phyloP scores from a whole-genome alignment of 2,329 filamentous ascomycete genomes.

The Trichoderma cornu-damae region DNA sequence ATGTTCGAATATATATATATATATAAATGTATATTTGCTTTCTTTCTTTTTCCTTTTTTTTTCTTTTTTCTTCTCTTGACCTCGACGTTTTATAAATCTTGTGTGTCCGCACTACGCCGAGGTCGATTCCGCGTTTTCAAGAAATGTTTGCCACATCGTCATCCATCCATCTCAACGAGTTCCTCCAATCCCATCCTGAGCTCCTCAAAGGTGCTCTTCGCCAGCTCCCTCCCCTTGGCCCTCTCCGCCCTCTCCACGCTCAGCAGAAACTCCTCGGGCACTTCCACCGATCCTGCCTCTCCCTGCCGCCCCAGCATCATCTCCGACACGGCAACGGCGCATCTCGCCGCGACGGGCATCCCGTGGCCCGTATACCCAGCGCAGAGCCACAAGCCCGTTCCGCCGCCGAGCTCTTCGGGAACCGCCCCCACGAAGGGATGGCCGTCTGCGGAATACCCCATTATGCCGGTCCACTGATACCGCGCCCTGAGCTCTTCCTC shows the following conservation, averaged over 20 bases:
- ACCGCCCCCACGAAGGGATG: slow-evolving; percentile 67
- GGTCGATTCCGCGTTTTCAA: too few species aligned
- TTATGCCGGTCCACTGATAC: slow-evolving; percentile 74
- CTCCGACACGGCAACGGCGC: slow-evolving; percentile 57
- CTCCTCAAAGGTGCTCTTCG: slow-evolving; percentile 14
- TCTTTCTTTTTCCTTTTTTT: too few species aligned
- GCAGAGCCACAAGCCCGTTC: slow-evolving; percentile 52
- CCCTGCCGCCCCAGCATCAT: slow-evolving; percentile 48
- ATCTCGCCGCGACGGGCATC: slow-evolving; percentile 68
- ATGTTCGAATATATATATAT: too few species aligned
- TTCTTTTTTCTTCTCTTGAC: too few species aligned
- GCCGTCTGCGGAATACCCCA: slow-evolving; percentile 67
- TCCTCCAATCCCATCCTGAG: background rate
- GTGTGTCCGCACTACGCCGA: too few species aligned
- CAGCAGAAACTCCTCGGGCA: slow-evolving; percentile 42
- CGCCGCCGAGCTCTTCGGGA: slow-evolving; percentile 47
- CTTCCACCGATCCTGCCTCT: slow-evolving; percentile 33
- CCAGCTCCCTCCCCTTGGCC: slow-evolving; percentile 23
- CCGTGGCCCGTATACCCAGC: slow-evolving; percentile 70
- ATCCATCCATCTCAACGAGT: background rate
- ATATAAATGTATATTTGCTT: too few species aligned
- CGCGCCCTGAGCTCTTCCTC: slow-evolving; percentile 45
- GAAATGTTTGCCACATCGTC: too few species aligned
- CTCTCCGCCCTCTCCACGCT: slow-evolving; percentile 31
- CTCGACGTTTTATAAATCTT: too few species aligned